Evolutionary conservation across 2,329 filamentous ascomycete species (phyloP), one percentile per base, ranked within the genome.

Genomic region (Ophiocordyceps polyrhachis-furcata): DNA sequence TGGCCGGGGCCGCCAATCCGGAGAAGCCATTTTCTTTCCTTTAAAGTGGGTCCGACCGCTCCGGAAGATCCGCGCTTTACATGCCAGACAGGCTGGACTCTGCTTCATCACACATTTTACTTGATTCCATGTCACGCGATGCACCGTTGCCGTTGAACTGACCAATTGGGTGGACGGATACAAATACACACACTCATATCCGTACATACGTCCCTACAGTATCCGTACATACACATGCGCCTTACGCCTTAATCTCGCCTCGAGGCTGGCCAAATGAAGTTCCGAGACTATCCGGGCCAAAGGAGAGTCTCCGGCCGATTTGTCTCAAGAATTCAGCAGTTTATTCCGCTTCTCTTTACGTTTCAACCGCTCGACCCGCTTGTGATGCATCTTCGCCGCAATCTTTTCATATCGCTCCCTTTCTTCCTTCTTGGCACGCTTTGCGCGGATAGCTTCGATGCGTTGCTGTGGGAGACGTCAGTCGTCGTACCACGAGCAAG

Each of bases 361-460:
- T 79, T 87, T 94, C 63, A 94, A 65, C 54, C 91, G 76, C 66
- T 98, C 91, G 13, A 96, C 81, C 49, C 88, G 74, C 73, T 94
- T 96, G 64, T 76, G 79, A 68, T 96, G 89, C 91, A 98, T 96
- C 69, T 91, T 96, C 67, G 87, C 85, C 19, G 87, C 89, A 76
- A 98, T 76, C 69, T 88, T 85, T 62, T 87, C 85, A 59, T 89
- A 96, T 53, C 89, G 73, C 57, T 88, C 86, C 63, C 83, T 87
- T 69, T 96, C 91, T 55, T 86, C 88, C 72, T 95, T 96, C 44
- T 81, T 83, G 19, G 78, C 81, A 53, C 85, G 76, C 63, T 82
- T 88, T 51, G 93, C 86, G 56, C 83, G 88, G 58, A 96, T 83
- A 12, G 73, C 73, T 56, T 88, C 74, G 45, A 91, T 77, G 52